Percentiles rank a stretch among this genome's conserved stretches.
These are phyloP conservation scores for Protoeuglena noctilucae DNA, from an alignment of 139 green algal genomes.

Conservation along the genomic window DNA sequence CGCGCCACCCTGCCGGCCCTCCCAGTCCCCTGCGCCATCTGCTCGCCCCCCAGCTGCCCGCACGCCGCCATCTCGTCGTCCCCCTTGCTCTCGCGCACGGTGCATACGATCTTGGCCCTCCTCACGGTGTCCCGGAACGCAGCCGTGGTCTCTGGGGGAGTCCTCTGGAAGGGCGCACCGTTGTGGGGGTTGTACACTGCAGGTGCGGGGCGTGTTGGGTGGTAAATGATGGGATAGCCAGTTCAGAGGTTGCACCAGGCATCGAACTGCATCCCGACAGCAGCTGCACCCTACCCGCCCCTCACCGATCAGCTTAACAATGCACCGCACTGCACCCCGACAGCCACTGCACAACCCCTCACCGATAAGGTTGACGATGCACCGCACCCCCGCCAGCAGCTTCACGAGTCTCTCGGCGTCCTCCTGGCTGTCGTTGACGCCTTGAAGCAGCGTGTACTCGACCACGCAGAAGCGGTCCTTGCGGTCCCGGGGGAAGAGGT, in stretches of 20 bases:
- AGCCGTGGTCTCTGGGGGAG: slow-evolving; percentile 19
- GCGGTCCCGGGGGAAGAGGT: slow-evolving; percentile 26
- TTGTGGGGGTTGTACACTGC: slow-evolving; percentile 67
- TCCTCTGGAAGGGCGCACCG: slow-evolving; percentile 37
- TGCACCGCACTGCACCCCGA: no score
- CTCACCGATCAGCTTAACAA: no score
- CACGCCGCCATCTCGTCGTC: slow-evolving; percentile 75
- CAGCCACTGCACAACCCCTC: neutral
- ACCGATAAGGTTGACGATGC: slow-evolving; percentile 64
- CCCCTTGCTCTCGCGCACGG: slow-evolving; percentile 44
- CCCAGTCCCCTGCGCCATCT: no score
- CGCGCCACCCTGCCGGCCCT: no score
- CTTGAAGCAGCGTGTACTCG: slow-evolving; percentile 78
- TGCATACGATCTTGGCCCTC: slow-evolving; percentile 46
- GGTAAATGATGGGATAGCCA: no score
- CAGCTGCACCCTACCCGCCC: no score
- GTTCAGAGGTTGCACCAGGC: no score
- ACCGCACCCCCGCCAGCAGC: slow-evolving; percentile 31
- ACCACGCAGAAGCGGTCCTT: slow-evolving; percentile 47
- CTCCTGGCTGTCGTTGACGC: slow-evolving; percentile 65
- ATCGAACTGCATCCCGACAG: no score
- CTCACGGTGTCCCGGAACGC: slow-evolving; percentile 38
- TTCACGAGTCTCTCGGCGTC: slow-evolving; percentile 46
- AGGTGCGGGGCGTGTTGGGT: no score
- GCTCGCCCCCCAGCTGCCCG: slow-evolving; percentile 52